These are phyloP conservation scores for Helianthus tuberosus DNA, from an alignment of 129 eudicot species.

Conservation along the genomic window DNA sequence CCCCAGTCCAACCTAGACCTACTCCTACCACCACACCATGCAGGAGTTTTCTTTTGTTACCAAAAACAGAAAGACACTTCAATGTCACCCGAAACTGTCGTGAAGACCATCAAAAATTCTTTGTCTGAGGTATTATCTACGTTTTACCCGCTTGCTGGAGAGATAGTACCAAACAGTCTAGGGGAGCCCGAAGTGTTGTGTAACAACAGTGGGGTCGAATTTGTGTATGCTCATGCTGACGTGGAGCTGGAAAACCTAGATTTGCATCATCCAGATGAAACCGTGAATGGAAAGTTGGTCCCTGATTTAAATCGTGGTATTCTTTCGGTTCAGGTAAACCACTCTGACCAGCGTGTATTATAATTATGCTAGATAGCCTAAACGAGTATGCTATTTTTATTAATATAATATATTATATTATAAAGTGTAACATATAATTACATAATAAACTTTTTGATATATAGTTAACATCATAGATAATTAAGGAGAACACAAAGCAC, in stretches of 20 bases:
- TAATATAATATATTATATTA: too few relatives aligned
- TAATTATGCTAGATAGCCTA: too few relatives aligned
- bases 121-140: slow-evolving; percentile 37
- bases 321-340: slow-evolving; percentile 39
- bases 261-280: slow-evolving; percentile 37
- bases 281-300: slow-evolving; percentile 44
- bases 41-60: slow-evolving; percentile 56
- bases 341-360: too few relatives aligned
- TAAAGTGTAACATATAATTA: too few relatives aligned
- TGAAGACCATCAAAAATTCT: slow-evolving; percentile 40
- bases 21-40: slow-evolving; percentile 48
- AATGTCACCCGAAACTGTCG: background rate
- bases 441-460: too few relatives aligned
- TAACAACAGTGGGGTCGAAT: slow-evolving; percentile 62
- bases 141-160: slow-evolving; percentile 59
- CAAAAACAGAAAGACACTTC: background rate
- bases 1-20: slow-evolving; percentile 60
- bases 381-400: too few relatives aligned
- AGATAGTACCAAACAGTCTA: slow-evolving; percentile 38
- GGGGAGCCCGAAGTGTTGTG: slow-evolving; percentile 62
- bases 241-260: slow-evolving; percentile 25
- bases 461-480: too few relatives aligned
- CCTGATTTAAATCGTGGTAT: slow-evolving; percentile 42
- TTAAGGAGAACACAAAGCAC: too few relatives aligned
- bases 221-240: slow-evolving; percentile 43